Conservation (phyloP, 2,329 filamentous ascomycete genomes). For the Trichoderma sp. region DNA sequence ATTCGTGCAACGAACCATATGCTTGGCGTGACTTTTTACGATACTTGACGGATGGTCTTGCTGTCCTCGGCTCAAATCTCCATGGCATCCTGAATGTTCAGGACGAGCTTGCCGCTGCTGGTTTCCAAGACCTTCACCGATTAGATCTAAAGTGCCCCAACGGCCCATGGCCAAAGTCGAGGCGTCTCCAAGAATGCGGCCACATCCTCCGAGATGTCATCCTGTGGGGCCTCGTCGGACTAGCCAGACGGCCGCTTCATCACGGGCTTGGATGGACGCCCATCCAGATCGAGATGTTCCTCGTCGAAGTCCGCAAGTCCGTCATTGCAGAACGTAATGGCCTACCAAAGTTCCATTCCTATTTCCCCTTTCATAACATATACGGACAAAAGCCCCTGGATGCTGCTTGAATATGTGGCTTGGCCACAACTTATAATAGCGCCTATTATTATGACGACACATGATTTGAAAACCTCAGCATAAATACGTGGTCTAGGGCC, state of each 20-base stretch:
- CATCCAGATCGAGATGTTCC: slow-evolving; percentile 46
- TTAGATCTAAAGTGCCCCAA: slow-evolving; percentile 50
- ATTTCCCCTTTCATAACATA: slow-evolving; percentile 44
- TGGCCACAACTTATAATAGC: background rate
- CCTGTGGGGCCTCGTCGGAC: slow-evolving; percentile 43
- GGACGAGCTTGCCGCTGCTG: slow-evolving; percentile 40
- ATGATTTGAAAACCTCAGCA: background rate
- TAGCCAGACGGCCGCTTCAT: slow-evolving; percentile 42
- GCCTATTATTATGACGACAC: background rate
- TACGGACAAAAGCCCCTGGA: slow-evolving; percentile 41
- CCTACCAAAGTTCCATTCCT: slow-evolving; percentile 40
- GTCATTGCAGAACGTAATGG: slow-evolving; percentile 37
- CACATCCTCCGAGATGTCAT: slow-evolving; percentile 47
- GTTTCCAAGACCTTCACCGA: slow-evolving; percentile 45
- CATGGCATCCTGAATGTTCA: slow-evolving; percentile 42
- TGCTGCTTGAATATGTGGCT: background rate
- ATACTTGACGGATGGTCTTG: slow-evolving; percentile 44
- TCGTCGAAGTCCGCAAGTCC: slow-evolving; percentile 44
- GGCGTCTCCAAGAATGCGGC: slow-evolving; percentile 47
- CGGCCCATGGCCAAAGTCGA: slow-evolving; percentile 49
- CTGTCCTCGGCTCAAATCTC: slow-evolving; percentile 44
- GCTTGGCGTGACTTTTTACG: slow-evolving; percentile 49
- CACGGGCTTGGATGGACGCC: slow-evolving; percentile 44
- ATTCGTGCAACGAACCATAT: slow-evolving; percentile 45
- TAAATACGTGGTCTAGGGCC: background rate